Evolutionary conservation across 2,329 filamentous ascomycete species (phyloP).

Genomic region (Fusarium globosum): DNA sequence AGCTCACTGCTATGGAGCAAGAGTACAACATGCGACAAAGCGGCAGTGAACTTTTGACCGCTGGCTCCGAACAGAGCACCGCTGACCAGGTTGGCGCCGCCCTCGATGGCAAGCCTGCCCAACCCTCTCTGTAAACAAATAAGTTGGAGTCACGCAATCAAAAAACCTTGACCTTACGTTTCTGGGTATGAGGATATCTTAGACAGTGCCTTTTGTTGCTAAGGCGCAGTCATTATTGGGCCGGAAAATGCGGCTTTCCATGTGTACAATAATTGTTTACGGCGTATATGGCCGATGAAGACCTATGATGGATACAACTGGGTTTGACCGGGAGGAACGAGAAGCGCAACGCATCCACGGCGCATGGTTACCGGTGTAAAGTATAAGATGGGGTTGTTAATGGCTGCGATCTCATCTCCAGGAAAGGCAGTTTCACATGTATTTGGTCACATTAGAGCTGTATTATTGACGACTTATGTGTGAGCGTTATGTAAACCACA

Average conservation of each 20-base stretch:
- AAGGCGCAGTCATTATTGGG: slow-evolving; percentile 35
- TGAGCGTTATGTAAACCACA: slow-evolving; percentile 19
- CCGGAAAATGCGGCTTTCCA: slow-evolving; percentile 31
- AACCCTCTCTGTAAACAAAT: slow-evolving; percentile 62
- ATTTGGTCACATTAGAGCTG: slow-evolving; percentile 43
- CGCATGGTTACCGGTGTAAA: slow-evolving; percentile 43
- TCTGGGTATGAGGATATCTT: slow-evolving; percentile 26
- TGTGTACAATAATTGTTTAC: slow-evolving; percentile 47
- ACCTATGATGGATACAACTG: slow-evolving; percentile 39
- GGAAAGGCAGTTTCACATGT: slow-evolving; percentile 43
- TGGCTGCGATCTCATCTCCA: slow-evolving; percentile 48
- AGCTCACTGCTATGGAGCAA: slow-evolving; percentile 96
- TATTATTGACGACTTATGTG: slow-evolving; percentile 39
- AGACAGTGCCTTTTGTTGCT: slow-evolving; percentile 31
- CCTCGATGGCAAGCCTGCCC: slow-evolving; percentile 58
- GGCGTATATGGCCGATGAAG: slow-evolving; percentile 40
- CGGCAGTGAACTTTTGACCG: slow-evolving; percentile 76
- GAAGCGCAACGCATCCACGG: slow-evolving; percentile 36
- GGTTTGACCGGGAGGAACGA: slow-evolving; percentile 29
- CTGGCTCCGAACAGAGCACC: slow-evolving; percentile 57
- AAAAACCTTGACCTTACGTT: slow-evolving; percentile 20
- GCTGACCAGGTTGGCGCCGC: slow-evolving; percentile 62
- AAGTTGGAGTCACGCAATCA: slow-evolving; percentile 4
- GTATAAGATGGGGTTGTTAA: slow-evolving; percentile 42
- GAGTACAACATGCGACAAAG: slow-evolving; percentile 96